phyloP scores from a whole-genome alignment of 805 yeast genomes.

The Sungouiozyma ichnusensis region DNA sequence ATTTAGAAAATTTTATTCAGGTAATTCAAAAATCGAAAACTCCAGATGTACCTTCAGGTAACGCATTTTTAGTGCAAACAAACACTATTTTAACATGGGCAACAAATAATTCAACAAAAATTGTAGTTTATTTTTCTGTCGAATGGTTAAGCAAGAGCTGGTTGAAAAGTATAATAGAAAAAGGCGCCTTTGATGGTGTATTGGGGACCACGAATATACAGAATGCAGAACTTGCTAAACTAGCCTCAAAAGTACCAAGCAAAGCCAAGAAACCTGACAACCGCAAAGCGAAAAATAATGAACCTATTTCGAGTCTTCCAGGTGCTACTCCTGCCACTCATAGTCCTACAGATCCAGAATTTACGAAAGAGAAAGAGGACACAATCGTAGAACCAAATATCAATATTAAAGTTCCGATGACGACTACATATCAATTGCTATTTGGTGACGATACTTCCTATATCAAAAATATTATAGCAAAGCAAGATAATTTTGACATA shows the following conservation, averaged over 20 bases:
- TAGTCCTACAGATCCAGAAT: slow-evolving; percentile 36
- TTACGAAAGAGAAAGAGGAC: slow-evolving; percentile 40
- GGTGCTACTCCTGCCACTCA: slow-evolving; percentile 33
- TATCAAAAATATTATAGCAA: slow-evolving; percentile 36
- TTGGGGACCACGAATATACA: slow-evolving; percentile 43
- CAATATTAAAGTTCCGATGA: slow-evolving; percentile 51
- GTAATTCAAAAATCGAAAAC: slow-evolving; percentile 53
- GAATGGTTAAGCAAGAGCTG: slow-evolving; percentile 72
- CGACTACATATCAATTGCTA: slow-evolving; percentile 48
- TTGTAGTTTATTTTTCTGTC: slow-evolving; percentile 44
- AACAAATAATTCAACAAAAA: slow-evolving; percentile 40
- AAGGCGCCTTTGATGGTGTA: slow-evolving; percentile 65
- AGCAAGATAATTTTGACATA: slow-evolving; percentile 54
- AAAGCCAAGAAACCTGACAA: slow-evolving; percentile 1
- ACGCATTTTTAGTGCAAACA: slow-evolving; percentile 52
- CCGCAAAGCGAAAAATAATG: slow-evolving; percentile 5
- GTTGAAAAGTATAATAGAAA: slow-evolving; percentile 69
- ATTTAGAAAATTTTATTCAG: slow-evolving; percentile 38
- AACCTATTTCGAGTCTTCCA: slow-evolving; percentile 18
- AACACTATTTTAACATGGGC: slow-evolving; percentile 56
- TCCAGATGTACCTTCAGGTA: slow-evolving; percentile 80
- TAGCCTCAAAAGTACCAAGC: slow-evolving; percentile 6
- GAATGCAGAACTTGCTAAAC: slow-evolving; percentile 37
- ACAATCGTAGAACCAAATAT: slow-evolving; percentile 41
- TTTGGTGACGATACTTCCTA: slow-evolving; percentile 53